Conservation (phyloP, 306 rosid genomes). For the Quercus suber region DNA sequence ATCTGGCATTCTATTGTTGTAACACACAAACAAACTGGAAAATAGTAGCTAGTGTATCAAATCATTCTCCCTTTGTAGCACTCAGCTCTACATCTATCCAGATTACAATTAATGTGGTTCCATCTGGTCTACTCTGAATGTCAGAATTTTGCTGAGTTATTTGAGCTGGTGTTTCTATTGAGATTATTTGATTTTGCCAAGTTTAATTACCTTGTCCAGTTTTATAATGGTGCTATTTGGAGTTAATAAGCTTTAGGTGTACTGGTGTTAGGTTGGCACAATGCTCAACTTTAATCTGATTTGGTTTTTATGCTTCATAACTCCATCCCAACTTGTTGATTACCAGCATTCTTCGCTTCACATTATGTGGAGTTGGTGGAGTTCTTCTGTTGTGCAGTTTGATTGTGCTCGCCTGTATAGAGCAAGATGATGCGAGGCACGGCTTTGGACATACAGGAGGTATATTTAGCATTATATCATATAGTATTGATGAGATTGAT, state of each 20-base stretch:
- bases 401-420: constrained; percentile 43
- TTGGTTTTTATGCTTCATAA: constrained; percentile 3
- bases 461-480: constrained; percentile 17
- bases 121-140: neutral
- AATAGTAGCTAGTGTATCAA: neutral
- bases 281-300: neutral
- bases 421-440: constrained; percentile 65
- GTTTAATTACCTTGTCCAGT: neutral
- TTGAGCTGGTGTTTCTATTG: neutral
- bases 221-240: neutral
- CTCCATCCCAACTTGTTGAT: constrained; percentile 2
- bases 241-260: neutral
- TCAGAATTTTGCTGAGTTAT: neutral
- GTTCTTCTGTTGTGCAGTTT: constrained; percentile 41
- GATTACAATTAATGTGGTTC: neutral
- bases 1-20: no score
- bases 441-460: constrained; percentile 72
- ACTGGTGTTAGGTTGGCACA: constrained; percentile 10
- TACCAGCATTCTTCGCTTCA: constrained; percentile 47
- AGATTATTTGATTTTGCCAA: neutral
- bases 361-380: constrained; percentile 50
- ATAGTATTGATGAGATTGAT: constrained; percentile 3
- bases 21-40: no score
- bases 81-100: neutral
- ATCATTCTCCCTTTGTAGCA: neutral